These are phyloP conservation scores for Pseudodiploospora longispora DNA, from an alignment of 2,329 filamentous ascomycete species.

Conservation along the genomic window DNA sequence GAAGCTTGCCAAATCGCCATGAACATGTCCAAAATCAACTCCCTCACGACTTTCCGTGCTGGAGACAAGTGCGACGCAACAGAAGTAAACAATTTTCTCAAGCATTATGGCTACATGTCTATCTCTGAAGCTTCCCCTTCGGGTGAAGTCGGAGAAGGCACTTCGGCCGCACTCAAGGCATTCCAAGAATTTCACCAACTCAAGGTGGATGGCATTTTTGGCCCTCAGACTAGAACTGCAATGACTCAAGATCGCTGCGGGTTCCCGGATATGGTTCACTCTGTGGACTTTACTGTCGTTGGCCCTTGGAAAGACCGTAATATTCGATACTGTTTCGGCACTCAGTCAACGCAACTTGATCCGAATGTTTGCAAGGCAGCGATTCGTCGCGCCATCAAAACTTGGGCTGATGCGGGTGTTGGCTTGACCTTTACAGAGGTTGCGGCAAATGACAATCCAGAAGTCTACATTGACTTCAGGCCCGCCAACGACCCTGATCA, in stretches of 20 bases:
- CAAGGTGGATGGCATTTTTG: no score
- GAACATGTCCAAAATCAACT: constrained; percentile 1
- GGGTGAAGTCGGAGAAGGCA: not conserved
- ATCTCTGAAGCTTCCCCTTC: not conserved
- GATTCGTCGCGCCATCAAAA: constrained; percentile 1
- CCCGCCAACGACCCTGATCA: constrained; percentile 3
- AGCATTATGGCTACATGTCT: constrained; percentile 4
- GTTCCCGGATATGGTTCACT: constrained; percentile 1
- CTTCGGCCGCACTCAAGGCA: not conserved
- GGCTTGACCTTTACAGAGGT: constrained; percentile 1
- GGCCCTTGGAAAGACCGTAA: constrained; percentile 4
- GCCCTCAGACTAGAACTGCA: no score
- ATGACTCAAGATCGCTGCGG: constrained; percentile 2
- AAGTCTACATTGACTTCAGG: constrained; percentile 2
- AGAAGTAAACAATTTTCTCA: constrained; percentile 2
- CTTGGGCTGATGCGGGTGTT: not conserved
- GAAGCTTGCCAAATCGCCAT: not conserved
- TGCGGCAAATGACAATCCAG: not conserved
- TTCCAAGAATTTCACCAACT: not conserved
- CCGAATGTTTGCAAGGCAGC: not conserved
- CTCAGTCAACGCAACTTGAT: not conserved
- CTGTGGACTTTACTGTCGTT: constrained; percentile 1
- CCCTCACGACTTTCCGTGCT: not conserved
- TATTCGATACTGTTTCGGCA: not conserved
- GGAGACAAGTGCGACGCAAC: constrained; percentile 1